Evolutionary conservation across 2,329 filamentous ascomycete species (phyloP).

Genomic region (Sporothrix euskadiensis): DNA sequence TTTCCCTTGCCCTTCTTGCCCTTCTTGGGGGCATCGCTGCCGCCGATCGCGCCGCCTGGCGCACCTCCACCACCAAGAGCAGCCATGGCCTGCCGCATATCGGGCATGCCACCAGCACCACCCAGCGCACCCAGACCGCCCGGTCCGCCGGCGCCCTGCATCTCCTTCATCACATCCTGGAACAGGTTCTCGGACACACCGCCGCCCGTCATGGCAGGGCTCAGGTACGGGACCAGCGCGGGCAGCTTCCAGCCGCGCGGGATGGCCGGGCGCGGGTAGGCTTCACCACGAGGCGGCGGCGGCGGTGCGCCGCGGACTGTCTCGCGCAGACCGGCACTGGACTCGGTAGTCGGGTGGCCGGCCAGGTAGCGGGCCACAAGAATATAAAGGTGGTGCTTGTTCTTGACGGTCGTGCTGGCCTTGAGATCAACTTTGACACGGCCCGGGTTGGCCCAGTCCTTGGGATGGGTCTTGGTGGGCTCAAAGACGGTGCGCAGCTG

Average conservation of each 20-base stretch:
- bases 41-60: conserved; percentile 27
- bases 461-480: conserved; percentile 87
- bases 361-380: conserved; percentile 76
- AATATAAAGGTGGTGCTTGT: conserved; percentile 84
- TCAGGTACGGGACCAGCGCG: conserved; percentile 80
- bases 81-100: conserved; percentile 27
- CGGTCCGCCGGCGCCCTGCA: conserved; percentile 54
- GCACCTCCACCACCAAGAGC: conserved; percentile 23
- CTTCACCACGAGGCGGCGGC: conserved; percentile 62
- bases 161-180: conserved; percentile 96
- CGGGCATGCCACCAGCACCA: conserved; percentile 37
- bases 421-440: conserved; percentile 74
- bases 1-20: conserved; percentile 37
- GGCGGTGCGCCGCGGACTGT: conserved; percentile 71
- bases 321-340: conserved; percentile 66
- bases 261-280: conserved; percentile 70
- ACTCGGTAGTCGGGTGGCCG: conserved; percentile 73
- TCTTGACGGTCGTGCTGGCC: conserved; percentile 54
- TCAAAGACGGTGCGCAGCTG: conserved; percentile 77
- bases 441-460: conserved; percentile 97
- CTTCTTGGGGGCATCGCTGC: conserved; percentile 29
- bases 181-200: conserved; percentile 93
- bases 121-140: conserved; percentile 27
- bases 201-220: conserved; percentile 84
- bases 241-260: conserved; percentile 92